A percentile compares a stretch with the other conserved stretches of the same genome.
These are phyloP conservation scores for Trichosphaerium sp. DNA, from an alignment of 78 protist species.

Conservation along the genomic window DNA sequence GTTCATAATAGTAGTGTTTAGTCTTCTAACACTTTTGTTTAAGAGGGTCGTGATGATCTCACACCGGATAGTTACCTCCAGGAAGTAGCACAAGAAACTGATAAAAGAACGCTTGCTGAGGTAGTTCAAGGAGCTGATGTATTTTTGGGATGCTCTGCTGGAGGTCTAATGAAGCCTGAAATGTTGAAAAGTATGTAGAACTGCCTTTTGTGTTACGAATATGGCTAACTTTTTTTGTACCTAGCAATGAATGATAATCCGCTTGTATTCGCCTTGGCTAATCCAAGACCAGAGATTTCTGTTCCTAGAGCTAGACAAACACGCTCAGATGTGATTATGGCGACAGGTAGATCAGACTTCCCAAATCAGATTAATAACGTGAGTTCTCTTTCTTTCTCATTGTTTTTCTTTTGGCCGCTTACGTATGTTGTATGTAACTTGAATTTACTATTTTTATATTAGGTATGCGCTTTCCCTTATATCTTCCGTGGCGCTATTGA, in stretches of 20 bases:
- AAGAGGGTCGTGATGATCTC: conserved; percentile 1
- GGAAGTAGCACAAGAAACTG: conserved; percentile 1
- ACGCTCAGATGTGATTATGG: conserved; percentile 2
- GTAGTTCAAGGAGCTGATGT: conserved; percentile 28
- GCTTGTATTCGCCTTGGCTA: conserved; percentile 22
- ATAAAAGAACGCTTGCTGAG: neutral
- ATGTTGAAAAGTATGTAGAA: neutral
- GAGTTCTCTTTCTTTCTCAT: no score
- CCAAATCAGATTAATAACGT: conserved; percentile 42
- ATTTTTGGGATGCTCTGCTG: conserved; percentile 19
- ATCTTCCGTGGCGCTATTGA: conserved; percentile 36
- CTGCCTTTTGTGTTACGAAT: no score
- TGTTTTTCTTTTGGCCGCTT: no score
- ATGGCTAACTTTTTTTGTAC: no score
- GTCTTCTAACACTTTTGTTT: no score
- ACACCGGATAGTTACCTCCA: neutral
- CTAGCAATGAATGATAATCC: conserved; percentile 13
- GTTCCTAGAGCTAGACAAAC: neutral
- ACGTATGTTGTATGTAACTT: no score
- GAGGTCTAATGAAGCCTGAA: neutral
- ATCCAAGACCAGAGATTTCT: conserved; percentile 26
- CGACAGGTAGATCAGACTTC: conserved; percentile 20
- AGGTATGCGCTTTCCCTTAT: conserved; percentile 16
- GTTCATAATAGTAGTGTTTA: no score
- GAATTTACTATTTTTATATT: no score